phyloP scores from a whole-genome alignment of 371 early-diverging fungal species.

The Caulochytrium protostelioides region DNA sequence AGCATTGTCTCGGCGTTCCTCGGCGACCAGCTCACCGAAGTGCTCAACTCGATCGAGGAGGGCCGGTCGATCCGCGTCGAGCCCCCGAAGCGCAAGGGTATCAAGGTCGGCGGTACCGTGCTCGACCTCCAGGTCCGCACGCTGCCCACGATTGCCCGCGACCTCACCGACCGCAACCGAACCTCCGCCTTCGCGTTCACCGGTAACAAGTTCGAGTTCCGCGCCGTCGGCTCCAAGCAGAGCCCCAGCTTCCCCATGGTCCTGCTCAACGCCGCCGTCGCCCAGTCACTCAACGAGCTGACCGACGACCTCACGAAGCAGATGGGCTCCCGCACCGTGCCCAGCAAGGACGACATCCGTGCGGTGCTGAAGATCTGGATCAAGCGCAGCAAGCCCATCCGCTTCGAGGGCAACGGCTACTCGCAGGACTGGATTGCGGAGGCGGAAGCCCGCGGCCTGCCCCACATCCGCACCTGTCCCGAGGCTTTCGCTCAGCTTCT shows the following conservation, averaged over 20 bases:
- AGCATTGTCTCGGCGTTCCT: conserved; percentile 89
- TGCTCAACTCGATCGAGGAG: conserved; percentile 72
- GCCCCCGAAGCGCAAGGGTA: conserved; percentile 57
- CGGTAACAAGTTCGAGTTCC: conserved; percentile 98
- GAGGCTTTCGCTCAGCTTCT: conserved; percentile 66
- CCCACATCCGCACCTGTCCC: conserved; percentile 69
- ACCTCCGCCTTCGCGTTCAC: conserved; percentile 97
- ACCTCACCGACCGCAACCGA: conserved; percentile 94
- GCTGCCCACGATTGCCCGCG: conserved; percentile 77
- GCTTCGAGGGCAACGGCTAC: conserved; percentile 95
- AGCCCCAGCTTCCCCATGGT: conserved; percentile 88
- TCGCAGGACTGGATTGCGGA: conserved; percentile 32
- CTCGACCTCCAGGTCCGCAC: conserved; percentile 84
- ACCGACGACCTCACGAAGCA: conserved; percentile 41
- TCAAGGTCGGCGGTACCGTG: conserved; percentile 82
- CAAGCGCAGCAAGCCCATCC: conserved; percentile 53
- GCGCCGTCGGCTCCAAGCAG: conserved; percentile 95
- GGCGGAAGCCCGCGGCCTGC: conserved; percentile 58
- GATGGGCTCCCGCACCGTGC: conserved; percentile 52
- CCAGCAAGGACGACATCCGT: conserved; percentile 68
- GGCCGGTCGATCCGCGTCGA: conserved; percentile 57
- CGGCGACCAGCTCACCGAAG: conserved; percentile 83
- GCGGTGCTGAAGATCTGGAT: conserved; percentile 66
- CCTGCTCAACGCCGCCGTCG: conserved; percentile 76
- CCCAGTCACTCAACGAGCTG: conserved; percentile 55